Percentiles rank a stretch among this genome's conserved stretches.
These are phyloP conservation scores for Zygoascus biomembranicola DNA, from an alignment of 805 yeast species.

Conservation along the genomic window DNA sequence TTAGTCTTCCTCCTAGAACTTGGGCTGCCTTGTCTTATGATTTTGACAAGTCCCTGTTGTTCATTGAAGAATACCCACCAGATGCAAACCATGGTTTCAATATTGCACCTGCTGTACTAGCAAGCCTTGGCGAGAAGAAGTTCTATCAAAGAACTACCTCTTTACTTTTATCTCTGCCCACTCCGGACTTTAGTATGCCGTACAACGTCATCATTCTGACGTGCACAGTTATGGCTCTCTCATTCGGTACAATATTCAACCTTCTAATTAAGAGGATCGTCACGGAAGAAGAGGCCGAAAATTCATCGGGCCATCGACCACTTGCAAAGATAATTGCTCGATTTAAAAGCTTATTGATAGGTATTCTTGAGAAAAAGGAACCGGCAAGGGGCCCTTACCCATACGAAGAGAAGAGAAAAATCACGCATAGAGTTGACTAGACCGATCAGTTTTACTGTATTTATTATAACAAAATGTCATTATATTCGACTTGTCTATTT, in stretches of 20 bases:
- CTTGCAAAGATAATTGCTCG: constrained; percentile 1
- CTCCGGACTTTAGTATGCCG: constrained; percentile 98
- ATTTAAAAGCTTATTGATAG: not conserved
- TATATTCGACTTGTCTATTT: constrained; percentile 1
- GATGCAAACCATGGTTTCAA: constrained; percentile 98
- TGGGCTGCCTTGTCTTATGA: constrained; percentile 58
- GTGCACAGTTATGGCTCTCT: constrained; percentile 85
- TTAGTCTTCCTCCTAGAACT: constrained; percentile 57
- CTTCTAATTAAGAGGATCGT: constrained; percentile 65
- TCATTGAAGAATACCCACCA: constrained; percentile 94
- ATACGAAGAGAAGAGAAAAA: constrained; percentile 1
- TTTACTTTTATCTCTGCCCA: constrained; percentile 77
- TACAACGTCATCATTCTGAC: constrained; percentile 92
- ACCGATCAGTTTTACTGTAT: not conserved
- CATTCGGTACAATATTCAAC: constrained; percentile 82
- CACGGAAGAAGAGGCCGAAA: constrained; percentile 52
- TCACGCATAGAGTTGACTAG: not conserved
- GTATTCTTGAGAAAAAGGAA: not conserved
- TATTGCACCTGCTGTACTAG: constrained; percentile 80
- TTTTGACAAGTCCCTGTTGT: constrained; percentile 79
- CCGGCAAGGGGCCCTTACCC: constrained; percentile 13
- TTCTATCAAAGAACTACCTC: constrained; percentile 63
- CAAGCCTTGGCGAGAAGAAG: constrained; percentile 36
- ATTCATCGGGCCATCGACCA: constrained; percentile 4
- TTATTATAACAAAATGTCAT: not conserved